phyloP scores from a whole-genome alignment of 2,329 filamentous ascomycete species.

The Dactylellina parvicollis region DNA sequence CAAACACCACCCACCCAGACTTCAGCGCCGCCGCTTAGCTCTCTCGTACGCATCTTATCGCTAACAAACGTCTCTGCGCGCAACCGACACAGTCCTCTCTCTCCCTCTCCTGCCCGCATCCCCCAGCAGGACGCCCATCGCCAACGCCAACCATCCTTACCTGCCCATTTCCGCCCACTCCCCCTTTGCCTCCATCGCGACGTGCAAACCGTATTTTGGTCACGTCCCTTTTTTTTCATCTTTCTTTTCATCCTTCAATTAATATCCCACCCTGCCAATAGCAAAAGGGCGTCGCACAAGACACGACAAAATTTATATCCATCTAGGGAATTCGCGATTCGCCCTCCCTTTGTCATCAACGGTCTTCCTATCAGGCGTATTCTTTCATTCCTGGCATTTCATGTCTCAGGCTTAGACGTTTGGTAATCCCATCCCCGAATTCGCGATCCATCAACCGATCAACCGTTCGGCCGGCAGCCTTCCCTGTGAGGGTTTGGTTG shows the following conservation, averaged over 20 bases:
- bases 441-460: neutral
- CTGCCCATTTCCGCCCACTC: neutral
- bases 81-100: neutral
- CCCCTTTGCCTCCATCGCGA: constrained; percentile 1
- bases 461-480: constrained; percentile 3
- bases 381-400: neutral
- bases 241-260: neutral
- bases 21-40: constrained; percentile 13
- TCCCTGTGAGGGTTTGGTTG: constrained; percentile 2
- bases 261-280: constrained; percentile 19
- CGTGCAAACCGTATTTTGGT: constrained; percentile 12
- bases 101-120: neutral
- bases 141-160: neutral
- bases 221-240: constrained; percentile 1
- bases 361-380: neutral
- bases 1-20: constrained; percentile 4
- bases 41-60: constrained; percentile 23
- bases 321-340: neutral
- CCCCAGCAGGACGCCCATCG: constrained; percentile 4
- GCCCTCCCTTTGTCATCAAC: neutral
- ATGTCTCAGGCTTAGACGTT: neutral
- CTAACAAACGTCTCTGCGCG: constrained; percentile 8
- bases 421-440: neutral
- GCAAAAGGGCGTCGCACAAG: neutral
- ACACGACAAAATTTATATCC: constrained; percentile 3